These are phyloP conservation scores for Dendrobium nobile DNA, from an alignment of 106 monocot species.

Conservation along the genomic window DNA sequence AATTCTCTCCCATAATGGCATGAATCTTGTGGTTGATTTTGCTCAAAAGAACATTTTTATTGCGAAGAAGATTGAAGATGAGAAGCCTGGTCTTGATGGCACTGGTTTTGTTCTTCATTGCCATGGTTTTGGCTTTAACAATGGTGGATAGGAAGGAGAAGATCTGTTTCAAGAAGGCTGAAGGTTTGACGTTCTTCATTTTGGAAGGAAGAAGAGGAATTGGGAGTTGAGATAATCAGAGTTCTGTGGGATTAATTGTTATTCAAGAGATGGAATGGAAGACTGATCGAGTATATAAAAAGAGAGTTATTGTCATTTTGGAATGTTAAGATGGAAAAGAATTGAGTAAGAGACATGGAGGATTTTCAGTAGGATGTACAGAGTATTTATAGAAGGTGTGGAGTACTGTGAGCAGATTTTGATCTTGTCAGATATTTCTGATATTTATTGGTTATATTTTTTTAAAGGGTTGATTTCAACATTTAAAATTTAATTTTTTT, in stretches of 20 bases:
- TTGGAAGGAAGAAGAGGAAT: background rate
- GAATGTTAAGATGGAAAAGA: background rate
- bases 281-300: no score
- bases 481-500: no score
- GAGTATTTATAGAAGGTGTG: background rate
- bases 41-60: constrained; percentile 52
- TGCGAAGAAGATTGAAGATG: constrained; percentile 34
- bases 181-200: constrained; percentile 49
- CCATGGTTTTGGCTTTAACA: constrained; percentile 49
- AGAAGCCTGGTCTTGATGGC: constrained; percentile 42
- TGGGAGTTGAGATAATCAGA: background rate
- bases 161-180: constrained; percentile 44
- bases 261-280: background rate
- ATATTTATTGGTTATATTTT: no score
- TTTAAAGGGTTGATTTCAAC: no score
- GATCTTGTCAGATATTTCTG: no score
- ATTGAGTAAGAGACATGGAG: background rate
- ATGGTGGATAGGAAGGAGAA: constrained; percentile 31
- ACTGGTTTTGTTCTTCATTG: constrained; percentile 46
- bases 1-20: constrained; percentile 26
- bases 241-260: background rate
- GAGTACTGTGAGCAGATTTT: no score
- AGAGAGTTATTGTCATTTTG: background rate
- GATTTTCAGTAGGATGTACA: background rate
- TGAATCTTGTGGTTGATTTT: constrained; percentile 58